Conservation (phyloP, 495 filamentous ascomycete species). For the Lichenothelia convexa region DNA sequence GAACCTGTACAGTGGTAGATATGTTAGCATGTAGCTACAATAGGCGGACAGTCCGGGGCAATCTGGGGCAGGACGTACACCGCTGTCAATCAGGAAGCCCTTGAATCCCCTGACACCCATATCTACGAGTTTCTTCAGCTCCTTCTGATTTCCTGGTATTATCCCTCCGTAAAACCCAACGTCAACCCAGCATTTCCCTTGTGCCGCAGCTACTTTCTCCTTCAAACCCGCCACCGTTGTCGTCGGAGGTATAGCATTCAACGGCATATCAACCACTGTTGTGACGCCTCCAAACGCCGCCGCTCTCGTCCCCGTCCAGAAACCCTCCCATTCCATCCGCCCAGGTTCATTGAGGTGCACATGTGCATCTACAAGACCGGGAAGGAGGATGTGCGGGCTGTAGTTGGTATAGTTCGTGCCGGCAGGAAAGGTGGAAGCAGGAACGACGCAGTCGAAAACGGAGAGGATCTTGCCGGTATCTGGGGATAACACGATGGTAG, state of each 20-base stretch:
- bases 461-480: conserved; percentile 69
- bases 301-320: conserved; percentile 80
- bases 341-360: conserved; percentile 97
- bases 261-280: conserved; percentile 95
- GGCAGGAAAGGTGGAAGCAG: conserved; percentile 48
- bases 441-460: conserved; percentile 55
- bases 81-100: conserved; percentile 92
- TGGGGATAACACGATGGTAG: conserved; percentile 64
- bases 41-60: background rate
- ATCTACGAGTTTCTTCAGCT: conserved; percentile 64
- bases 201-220: conserved; percentile 69
- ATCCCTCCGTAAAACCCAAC: conserved; percentile 96
- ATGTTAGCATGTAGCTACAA: conserved; percentile 2
- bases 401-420: conserved; percentile 64
- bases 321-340: conserved; percentile 96
- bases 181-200: conserved; percentile 92
- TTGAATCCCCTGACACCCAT: conserved; percentile 91
- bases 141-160: conserved; percentile 69
- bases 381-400: conserved; percentile 71
- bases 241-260: conserved; percentile 93
- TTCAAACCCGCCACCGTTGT: conserved; percentile 69
- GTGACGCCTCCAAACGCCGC: conserved; percentile 94
- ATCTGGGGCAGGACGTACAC: conserved; percentile 39
- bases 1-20: conserved; percentile 37
- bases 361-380: conserved; percentile 89